Base-by-base conservation (phyloP, 2,329 filamentous ascomycete genomes). In the Lachnellula cervina region DNA sequence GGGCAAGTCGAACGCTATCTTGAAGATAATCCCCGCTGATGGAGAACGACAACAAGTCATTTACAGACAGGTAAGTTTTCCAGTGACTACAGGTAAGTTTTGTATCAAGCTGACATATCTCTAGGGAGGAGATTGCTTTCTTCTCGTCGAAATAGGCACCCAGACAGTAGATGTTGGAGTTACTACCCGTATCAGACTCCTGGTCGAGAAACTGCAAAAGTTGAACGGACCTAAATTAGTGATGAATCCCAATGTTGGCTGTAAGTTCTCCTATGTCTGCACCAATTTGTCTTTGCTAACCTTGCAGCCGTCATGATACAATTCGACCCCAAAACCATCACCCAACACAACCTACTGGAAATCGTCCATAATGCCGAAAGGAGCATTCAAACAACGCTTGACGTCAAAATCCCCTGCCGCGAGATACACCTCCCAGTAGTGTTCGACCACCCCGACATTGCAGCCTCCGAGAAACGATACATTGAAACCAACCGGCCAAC, bases 191-290 rank as follows among this genome's bases (percentile, higher is more conserved):
- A 57, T 60, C n/a, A 34, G 56, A 37, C 50, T 62, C 5, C 40
- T 62, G 16, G 48, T 56, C 11, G 51, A 62, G 47, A 60, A 57
- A 46, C 19, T 64, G 25, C 53, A 71, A 2, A 72, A 71, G 0
- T 51, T 65, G 3, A 66, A 62, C 51, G 70, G 75, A 46, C 71
- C 71, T 43, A 68, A 66, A 4, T 71, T 74, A 5, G 65, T 82
- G 9, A 72, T 73, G 58, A 80, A 78, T 28, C 57, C 60, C 17
- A 80, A 76, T 16, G 77, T 82, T 21, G 77, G 79, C 21, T 79
- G 79, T 58, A 52, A 52, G 52, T 56, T 35, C n/a, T 2, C 9
- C 61, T 19, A 13, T 72, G 40, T 73, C 64, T 69, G 23, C 16
- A 45, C 17, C 5, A 1, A 19, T 42, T 17, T 17, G 28, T 43